phyloP scores from a whole-genome alignment of 1,139 yeast species.

The Nakaseomyces bracarensis region DNA sequence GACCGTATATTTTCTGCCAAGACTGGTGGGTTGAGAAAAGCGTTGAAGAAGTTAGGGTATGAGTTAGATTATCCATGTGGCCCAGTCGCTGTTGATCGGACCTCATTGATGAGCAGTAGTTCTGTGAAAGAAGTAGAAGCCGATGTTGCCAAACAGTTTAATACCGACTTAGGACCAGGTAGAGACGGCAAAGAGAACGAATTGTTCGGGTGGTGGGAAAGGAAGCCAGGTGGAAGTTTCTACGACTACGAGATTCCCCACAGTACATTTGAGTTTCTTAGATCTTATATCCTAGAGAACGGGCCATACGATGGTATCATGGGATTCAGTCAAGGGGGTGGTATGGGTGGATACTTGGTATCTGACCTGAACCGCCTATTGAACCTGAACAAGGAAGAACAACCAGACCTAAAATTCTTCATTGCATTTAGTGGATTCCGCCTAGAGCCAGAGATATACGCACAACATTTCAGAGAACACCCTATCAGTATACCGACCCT shows the following conservation, averaged over 20 bases:
- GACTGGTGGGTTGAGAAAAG: conserved; percentile 68
- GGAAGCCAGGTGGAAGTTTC: conserved; percentile 13
- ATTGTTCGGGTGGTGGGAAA: conserved; percentile 29
- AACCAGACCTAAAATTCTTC: conserved; percentile 54
- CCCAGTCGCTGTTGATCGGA: conserved; percentile 35
- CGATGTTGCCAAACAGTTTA: conserved; percentile 14
- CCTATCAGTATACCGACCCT: conserved; percentile 47
- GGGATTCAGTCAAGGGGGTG: conserved; percentile 93
- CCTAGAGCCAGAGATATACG: conserved; percentile 46
- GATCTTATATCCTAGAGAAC: conserved; percentile 34
- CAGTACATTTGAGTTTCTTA: conserved; percentile 20
- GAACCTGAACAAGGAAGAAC: conserved; percentile 25
- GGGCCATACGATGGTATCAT: conserved; percentile 87
- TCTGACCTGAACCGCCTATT: conserved; percentile 36
- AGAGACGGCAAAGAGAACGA: conserved; percentile 12
- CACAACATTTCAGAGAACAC: conserved; percentile 36
- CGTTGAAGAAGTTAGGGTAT: conserved; percentile 53
- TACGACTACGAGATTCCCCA: conserved; percentile 20
- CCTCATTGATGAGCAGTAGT: conserved; percentile 10
- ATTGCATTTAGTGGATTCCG: conserved; percentile 73
- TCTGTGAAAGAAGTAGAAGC: conserved; percentile 8
- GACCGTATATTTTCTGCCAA: conserved; percentile 66
- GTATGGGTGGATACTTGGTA: conserved; percentile 52
- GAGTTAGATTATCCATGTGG: conserved; percentile 70
- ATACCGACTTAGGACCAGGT: conserved; percentile 8